A percentile compares a stretch with the other conserved stretches of the same genome.
Conservation (phyloP, 805 yeast species). For the Nakazawaea ishiwadae region DNA sequence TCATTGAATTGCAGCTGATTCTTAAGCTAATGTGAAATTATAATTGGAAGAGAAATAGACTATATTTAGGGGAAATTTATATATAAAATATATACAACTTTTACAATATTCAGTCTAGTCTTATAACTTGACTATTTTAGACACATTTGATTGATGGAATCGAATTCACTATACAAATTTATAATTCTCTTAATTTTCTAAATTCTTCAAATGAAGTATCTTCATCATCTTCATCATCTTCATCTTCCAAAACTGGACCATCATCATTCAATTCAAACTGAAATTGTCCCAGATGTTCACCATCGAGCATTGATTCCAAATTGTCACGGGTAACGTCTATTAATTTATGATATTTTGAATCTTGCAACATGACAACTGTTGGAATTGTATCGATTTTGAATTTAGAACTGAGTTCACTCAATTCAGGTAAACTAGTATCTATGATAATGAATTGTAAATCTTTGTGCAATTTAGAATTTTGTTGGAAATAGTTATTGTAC, state of each 20-base stretch:
- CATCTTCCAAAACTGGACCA: constrained; percentile 9
- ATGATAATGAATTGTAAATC: constrained; percentile 25
- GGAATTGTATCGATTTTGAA: constrained; percentile 17
- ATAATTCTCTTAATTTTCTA: constrained; percentile 18
- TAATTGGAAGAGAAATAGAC: no score
- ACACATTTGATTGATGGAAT: no score
- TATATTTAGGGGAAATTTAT: no score
- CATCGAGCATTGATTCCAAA: constrained; percentile 23
- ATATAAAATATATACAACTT: no score
- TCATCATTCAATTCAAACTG: constrained; percentile 17
- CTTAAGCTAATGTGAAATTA: no score
- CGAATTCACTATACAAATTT: background rate
- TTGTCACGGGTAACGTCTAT: constrained; percentile 22
- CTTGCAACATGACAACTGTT: constrained; percentile 8
- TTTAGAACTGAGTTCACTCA: constrained; percentile 24
- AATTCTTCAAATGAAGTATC: constrained; percentile 18
- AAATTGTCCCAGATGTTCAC: constrained; percentile 25
- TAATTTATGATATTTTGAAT: constrained; percentile 10
- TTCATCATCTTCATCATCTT: constrained; percentile 20
- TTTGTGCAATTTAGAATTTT: constrained; percentile 20
- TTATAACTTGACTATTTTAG: no score
- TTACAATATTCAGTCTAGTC: no score
- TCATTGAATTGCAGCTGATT: no score
- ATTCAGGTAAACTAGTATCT: constrained; percentile 26
- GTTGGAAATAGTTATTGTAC: constrained; percentile 26